Conservation (phyloP, 2,329 filamentous ascomycete species). For the Botrytis aclada region DNA sequence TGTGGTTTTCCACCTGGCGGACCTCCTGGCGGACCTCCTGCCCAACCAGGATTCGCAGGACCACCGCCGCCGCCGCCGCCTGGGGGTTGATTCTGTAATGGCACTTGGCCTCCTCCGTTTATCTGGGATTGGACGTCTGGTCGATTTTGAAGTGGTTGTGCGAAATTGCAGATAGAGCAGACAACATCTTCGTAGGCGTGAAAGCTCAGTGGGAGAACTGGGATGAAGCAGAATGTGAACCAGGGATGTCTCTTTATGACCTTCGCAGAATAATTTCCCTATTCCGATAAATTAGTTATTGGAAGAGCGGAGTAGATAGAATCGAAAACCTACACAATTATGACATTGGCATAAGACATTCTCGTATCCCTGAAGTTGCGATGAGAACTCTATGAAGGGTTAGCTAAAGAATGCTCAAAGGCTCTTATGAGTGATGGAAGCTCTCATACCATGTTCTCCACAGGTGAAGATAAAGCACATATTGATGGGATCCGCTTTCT, state of each 20-base stretch:
- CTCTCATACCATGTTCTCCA: slow-evolving; percentile 37
- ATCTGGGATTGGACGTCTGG: slow-evolving; percentile 35
- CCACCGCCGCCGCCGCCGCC: slow-evolving; percentile 9
- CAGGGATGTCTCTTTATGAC: slow-evolving; percentile 65
- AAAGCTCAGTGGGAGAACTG: slow-evolving; percentile 68
- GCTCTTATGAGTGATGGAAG: neutral
- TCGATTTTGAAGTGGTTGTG: slow-evolving; percentile 57
- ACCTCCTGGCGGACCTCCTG: slow-evolving; percentile 28
- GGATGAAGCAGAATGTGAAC: slow-evolving; percentile 79
- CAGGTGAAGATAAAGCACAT: slow-evolving; percentile 30
- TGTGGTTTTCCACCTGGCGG: slow-evolving; percentile 29
- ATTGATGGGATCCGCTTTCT: slow-evolving; percentile 4
- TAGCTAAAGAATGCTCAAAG: slow-evolving; percentile 17
- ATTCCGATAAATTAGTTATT: neutral
- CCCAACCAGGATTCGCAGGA: slow-evolving; percentile 31
- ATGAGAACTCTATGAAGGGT: slow-evolving; percentile 35
- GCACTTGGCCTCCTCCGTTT: slow-evolving; percentile 31
- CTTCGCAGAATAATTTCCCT: slow-evolving; percentile 58
- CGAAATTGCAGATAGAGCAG: slow-evolving; percentile 75
- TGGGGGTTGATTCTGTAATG: slow-evolving; percentile 27
- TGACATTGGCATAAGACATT: slow-evolving; percentile 60
- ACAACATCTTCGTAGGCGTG: slow-evolving; percentile 66
- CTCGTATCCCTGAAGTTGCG: slow-evolving; percentile 52
- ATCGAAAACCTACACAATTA: slow-evolving; percentile 49
- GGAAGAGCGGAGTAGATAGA: neutral